Base-by-base conservation (phyloP, 495 filamentous ascomycete genomes). In the Penicillium canescens region DNA sequence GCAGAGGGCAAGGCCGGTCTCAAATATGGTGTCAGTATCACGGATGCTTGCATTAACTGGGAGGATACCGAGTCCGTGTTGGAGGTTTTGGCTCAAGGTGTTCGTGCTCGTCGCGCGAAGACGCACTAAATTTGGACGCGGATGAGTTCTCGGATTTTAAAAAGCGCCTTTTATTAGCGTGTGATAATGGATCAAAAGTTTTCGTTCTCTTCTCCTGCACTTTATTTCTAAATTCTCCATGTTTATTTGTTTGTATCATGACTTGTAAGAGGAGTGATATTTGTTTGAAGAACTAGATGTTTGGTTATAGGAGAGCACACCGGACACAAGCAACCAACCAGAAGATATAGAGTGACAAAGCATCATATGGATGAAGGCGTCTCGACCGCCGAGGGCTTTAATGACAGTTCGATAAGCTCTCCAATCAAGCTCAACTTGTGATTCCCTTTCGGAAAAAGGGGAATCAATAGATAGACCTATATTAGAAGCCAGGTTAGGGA, bases 31-130 rank as follows among this genome's bases (percentile, higher is more conserved):
- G 88, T 98, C 66, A 93, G 88, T 61, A 98, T 99, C 68, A 99
- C 95, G 3, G 95, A 99, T 75, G 94, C 95, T 36, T 99, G 95
- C 69, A 97, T 99, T 62, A 77, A 83, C 66, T 96, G 91, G 91
- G 88, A 95, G 58, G 91, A 94, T 59, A 99, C 94, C n/a, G 86
- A 92, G 59, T 71, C 69, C 3, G 86, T 92, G 12, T 80, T 99
- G 11, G 89, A 89, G 60, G 72, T 77, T 35, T 79, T 99, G 37
- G 95, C 94, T 9, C 79, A 85, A 51, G 89, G 92, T 7, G 90
- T 96, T n/a, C 83, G 85, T 23, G 52, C 70, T n/a, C 68, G 73
- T 34, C 64, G 63, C 55, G 57, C 72, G 55, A 61, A 55, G 34
- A 39, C 57, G 26, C 67, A 65, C 37, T 66, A 66, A 61, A 33